Evolutionary conservation across 2,329 filamentous ascomycete species (phyloP).

Genomic region (Fusarium sp.): DNA sequence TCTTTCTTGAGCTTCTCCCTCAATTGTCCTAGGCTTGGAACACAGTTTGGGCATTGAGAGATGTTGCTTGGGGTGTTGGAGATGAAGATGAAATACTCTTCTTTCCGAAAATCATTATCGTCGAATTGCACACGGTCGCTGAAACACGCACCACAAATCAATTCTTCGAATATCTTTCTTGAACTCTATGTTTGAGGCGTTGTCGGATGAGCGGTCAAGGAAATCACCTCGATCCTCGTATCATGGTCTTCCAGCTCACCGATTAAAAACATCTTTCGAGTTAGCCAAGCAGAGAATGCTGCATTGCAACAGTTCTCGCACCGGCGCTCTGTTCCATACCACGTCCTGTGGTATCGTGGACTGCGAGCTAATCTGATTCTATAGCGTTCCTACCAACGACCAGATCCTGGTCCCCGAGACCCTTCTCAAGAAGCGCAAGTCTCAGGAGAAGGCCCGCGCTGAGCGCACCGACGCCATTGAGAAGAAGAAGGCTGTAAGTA

Average conservation of each 20-base stretch:
- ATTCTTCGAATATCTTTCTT: slow-evolving; percentile 50
- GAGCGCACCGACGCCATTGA: slow-evolving; percentile 80
- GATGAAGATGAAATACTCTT: slow-evolving; percentile 71
- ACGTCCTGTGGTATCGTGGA: slow-evolving; percentile 62
- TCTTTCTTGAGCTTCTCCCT: slow-evolving; percentile 72
- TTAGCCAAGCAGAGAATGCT: slow-evolving; percentile 90
- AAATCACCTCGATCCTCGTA: background rate
- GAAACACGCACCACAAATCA: slow-evolving; percentile 38
- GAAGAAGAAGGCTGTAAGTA: slow-evolving; percentile 90
- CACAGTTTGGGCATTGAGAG: slow-evolving; percentile 63
- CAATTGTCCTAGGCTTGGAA: slow-evolving; percentile 55
- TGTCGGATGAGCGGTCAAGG: slow-evolving; percentile 73
- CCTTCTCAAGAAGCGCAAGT: slow-evolving; percentile 99
- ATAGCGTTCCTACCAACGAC: slow-evolving; percentile 85
- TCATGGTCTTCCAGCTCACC: slow-evolving; percentile 62
- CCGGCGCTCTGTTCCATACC: slow-evolving; percentile 76
- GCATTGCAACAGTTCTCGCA: slow-evolving; percentile 90
- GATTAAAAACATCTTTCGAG: slow-evolving; percentile 83
- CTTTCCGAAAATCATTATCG: slow-evolving; percentile 81
- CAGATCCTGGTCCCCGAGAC: slow-evolving; percentile 99
- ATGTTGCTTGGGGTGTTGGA: slow-evolving; percentile 77
- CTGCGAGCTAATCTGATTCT: slow-evolving; percentile 80
- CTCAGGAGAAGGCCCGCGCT: slow-evolving; percentile 98
- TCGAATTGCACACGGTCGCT: slow-evolving; percentile 38
- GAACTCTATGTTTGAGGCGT: slow-evolving; percentile 66